Percentiles rank a stretch among this genome's conserved stretches.
Conservation (phyloP, 192 early-diverging fungal genomes). For the Chytriomyces confervae region DNA sequence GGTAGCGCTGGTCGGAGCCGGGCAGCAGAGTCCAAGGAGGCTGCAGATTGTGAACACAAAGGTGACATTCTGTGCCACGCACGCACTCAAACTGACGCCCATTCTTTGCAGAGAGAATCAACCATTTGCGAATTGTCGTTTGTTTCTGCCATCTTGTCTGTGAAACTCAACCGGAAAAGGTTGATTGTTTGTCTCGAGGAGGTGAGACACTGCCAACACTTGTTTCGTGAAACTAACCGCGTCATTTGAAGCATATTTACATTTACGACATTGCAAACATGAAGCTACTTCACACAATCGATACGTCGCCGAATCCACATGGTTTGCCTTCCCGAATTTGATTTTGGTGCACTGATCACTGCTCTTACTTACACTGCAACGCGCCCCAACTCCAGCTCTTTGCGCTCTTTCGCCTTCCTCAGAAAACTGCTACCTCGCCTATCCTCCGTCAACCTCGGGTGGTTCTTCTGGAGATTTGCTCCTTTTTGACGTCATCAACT, state of each 20-base stretch:
- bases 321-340: slow-evolving; percentile 51
- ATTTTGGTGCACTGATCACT: too few relatives aligned
- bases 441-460: slow-evolving; percentile 75
- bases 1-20: slow-evolving; percentile 93
- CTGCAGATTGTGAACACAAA: slow-evolving; percentile 98
- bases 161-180: slow-evolving; percentile 93
- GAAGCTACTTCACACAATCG: slow-evolving; percentile 94
- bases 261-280: slow-evolving; percentile 99
- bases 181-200: slow-evolving; percentile 95
- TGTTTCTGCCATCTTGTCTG: slow-evolving; percentile 87
- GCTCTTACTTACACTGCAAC: too few relatives aligned
- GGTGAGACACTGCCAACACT: background rate
- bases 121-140: slow-evolving; percentile 98
- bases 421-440: slow-evolving; percentile 95
- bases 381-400: slow-evolving; percentile 60
- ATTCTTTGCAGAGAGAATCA: slow-evolving; percentile 74
- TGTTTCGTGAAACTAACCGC: too few relatives aligned
- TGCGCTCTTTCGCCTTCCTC: slow-evolving; percentile 90
- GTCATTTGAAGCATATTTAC: slow-evolving; percentile 74
- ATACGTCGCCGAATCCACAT: slow-evolving; percentile 90
- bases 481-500: slow-evolving; percentile 86
- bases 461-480: slow-evolving; percentile 80
- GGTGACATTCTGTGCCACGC: slow-evolving; percentile 47
- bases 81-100: background rate
- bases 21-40: slow-evolving; percentile 82